Base-by-base conservation (phyloP, 2,329 filamentous ascomycete genomes). In the Ophiostoma populinum region DNA sequence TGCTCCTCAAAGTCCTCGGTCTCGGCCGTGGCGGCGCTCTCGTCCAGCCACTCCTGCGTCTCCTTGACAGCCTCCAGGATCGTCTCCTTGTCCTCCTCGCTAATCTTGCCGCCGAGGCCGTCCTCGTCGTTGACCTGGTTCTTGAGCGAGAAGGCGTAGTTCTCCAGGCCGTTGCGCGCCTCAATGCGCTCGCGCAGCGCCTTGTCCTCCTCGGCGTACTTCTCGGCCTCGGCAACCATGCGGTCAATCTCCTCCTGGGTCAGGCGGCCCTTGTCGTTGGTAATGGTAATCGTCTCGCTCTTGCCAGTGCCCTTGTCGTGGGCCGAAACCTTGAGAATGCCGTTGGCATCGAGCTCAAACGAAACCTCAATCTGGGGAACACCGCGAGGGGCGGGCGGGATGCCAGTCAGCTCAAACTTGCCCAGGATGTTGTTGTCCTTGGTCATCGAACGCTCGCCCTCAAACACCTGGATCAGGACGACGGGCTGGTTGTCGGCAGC, bases 131-230 rank as follows among this genome's bases (percentile, higher is more conserved):
- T 87, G 66, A 85, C 78, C 70, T 95, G 90, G 80, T 93, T 95
- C 81, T 95, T 95, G 50, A 98, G 68, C 67, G 72, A 87, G 75
- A 92, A 95, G 49, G 85, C 85, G 64, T 95, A 98, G 76, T 95
- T 95, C 75, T 98, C 90, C 42, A 98, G 80, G 49, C 77, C 75
- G 63, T 98, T 95, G 55, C 87, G 80, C 49, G 86, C 79, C 67
- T 94, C 86, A 49, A 98, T 93, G 65, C 86, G 86, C 67, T 90
- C 82, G 56, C 85, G 83, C 53, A 82, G 92, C 44, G 86, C 86
- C 75, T 95, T 95, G 69, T 98, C 90, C 65, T 95, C 90, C 61
- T 98, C 90, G 54, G 90, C 90, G 57, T 86, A 95, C 66, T 94
- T 82, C 75, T 95, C 90, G 42, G 90, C 90, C 64, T 98, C 90